phyloP scores from a whole-genome alignment of 305 asterid genomes.

The Fraxinus sp. region DNA sequence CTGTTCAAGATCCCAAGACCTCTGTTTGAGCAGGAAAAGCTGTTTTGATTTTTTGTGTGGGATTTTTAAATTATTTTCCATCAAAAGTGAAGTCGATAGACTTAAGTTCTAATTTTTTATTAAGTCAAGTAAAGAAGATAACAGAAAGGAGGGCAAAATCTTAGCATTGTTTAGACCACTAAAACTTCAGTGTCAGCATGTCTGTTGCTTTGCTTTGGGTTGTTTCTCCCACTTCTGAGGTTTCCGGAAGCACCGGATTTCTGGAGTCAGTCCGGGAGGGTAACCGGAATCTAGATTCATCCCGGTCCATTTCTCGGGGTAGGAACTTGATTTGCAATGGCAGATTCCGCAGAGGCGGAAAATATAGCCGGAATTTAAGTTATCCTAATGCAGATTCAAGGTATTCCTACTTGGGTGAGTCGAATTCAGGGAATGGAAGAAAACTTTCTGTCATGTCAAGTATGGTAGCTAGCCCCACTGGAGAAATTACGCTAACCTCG shows the following conservation, averaged over 20 bases:
- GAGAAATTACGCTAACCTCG: conserved; percentile 63
- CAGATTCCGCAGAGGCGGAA: conserved; percentile 42
- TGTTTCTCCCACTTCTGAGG: conserved; percentile 62
- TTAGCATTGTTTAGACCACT: conserved; percentile 27
- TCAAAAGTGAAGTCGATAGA: background rate
- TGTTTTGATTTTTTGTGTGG: background rate
- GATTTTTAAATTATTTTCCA: background rate
- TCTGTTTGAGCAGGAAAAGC: background rate
- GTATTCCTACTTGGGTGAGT: conserved; percentile 36
- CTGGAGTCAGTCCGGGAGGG: conserved; percentile 57
- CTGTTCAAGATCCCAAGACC: conserved; percentile 24
- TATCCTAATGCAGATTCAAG: conserved; percentile 32
- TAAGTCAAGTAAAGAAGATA: conserved; percentile 4
- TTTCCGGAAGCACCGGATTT: conserved; percentile 48
- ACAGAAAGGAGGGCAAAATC: conserved; percentile 24
- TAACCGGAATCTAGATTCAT: conserved; percentile 40
- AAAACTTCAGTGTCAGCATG: conserved; percentile 41
- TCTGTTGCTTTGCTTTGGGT: conserved; percentile 73
- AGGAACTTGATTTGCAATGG: conserved; percentile 34
- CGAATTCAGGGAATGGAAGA: conserved; percentile 32
- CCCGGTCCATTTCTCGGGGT: conserved; percentile 32
- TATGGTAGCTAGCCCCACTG: conserved; percentile 67
- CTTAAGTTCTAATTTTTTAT: background rate
- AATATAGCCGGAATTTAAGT: conserved; percentile 35
- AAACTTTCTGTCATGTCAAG: conserved; percentile 47